Percentiles rank a stretch among this genome's conserved stretches.
Conservation (phyloP, 2,329 filamentous ascomycete species). For the Calonectria crousiana region DNA sequence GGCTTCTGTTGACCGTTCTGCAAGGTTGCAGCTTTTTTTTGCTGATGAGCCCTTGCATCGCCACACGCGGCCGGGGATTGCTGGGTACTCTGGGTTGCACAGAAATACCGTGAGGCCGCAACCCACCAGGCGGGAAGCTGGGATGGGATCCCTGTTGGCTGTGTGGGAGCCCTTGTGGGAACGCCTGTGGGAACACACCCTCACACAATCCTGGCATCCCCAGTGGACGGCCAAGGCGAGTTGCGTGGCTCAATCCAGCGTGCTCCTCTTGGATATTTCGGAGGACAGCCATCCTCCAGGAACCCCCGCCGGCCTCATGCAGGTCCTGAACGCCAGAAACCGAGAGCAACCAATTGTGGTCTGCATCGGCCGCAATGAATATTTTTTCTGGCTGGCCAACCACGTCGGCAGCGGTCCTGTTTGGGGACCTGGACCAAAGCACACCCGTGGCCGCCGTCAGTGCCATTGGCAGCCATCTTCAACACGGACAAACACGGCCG, state of each 20-base stretch:
- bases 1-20: slow-evolving; percentile 28
- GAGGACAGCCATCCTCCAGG: neutral
- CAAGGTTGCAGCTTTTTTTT: slow-evolving; percentile 36
- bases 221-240: slow-evolving; percentile 14
- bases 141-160: neutral
- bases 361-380: neutral
- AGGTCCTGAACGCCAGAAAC: slow-evolving; percentile 21
- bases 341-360: slow-evolving; percentile 17
- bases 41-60: slow-evolving; percentile 16
- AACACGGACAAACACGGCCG: slow-evolving; percentile 13
- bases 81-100: neutral
- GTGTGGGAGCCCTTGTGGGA: slow-evolving; percentile 17
- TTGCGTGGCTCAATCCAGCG: slow-evolving; percentile 7
- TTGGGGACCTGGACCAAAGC: neutral
- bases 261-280: neutral
- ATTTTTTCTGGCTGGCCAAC: slow-evolving; percentile 25
- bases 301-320: slow-evolving; percentile 19
- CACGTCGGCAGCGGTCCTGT: slow-evolving; percentile 3
- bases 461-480: neutral
- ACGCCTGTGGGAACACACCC: slow-evolving; percentile 18
- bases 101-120: slow-evolving; percentile 13
- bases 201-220: slow-evolving; percentile 6
- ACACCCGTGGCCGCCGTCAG: neutral
- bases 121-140: slow-evolving; percentile 24
- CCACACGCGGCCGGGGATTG: slow-evolving; percentile 6